Evolutionary conservation across 305 asterid genomes (phyloP).

Genomic region (Solanum hybrid): DNA sequence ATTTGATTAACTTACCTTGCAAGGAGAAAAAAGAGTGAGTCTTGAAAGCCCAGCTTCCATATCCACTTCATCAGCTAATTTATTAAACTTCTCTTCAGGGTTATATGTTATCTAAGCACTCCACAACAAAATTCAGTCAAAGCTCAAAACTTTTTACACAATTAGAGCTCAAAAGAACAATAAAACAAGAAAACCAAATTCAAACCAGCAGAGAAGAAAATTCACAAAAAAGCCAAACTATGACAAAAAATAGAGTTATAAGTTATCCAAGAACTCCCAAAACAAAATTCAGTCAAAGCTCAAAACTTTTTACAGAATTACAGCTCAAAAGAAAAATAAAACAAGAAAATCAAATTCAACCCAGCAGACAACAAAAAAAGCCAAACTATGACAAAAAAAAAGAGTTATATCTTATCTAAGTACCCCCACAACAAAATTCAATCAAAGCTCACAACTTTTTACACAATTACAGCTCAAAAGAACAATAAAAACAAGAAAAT

Average conservation of each 20-base stretch:
- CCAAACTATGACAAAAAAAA: not conserved
- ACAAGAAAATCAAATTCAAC: not conserved
- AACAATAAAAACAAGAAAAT: not conserved
- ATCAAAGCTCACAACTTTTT: too few relatives aligned
- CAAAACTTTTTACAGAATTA: not conserved
- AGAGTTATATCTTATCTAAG: not conserved
- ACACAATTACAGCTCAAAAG: too few relatives aligned
- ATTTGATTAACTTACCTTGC: slow-evolving; percentile 58
- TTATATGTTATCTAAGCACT: slow-evolving; percentile 46
- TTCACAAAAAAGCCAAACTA: not conserved
- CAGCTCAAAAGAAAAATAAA: not conserved
- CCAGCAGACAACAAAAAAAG: not conserved
- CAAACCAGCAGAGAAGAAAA: not conserved
- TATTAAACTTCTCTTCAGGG: slow-evolving; percentile 50
- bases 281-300: not conserved
- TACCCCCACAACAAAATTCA: too few relatives aligned
- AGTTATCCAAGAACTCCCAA: slow-evolving; percentile 29
- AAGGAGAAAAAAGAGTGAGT: slow-evolving; percentile 87
- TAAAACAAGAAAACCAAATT: not conserved
- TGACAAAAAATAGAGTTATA: slow-evolving; percentile 28
- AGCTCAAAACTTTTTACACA: not conserved
- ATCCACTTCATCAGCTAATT: slow-evolving; percentile 89
- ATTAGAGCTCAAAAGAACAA: not conserved
- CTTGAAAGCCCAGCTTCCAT: slow-evolving; percentile 65
- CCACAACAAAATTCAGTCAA: not conserved